A percentile compares a stretch with the other conserved stretches of the same genome.
Conservation (phyloP, 2,329 filamentous ascomycete species). For the Aspergillus sp. region DNA sequence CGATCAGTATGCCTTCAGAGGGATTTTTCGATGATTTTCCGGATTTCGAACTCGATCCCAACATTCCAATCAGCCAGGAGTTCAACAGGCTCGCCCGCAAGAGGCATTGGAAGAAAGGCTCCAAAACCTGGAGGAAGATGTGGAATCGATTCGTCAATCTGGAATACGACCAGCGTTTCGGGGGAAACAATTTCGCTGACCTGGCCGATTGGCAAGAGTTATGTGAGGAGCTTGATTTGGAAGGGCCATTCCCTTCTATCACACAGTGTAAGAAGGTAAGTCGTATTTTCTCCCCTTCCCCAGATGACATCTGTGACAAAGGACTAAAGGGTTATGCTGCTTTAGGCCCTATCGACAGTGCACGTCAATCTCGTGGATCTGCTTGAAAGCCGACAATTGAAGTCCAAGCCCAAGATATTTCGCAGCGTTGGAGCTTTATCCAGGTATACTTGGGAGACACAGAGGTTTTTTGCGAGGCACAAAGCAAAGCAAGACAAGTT, state of each 20-base stretch:
- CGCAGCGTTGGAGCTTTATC: slow-evolving; percentile 9
- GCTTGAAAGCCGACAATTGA: slow-evolving; percentile 21
- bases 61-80: slow-evolving; percentile 15
- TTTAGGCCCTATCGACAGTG: slow-evolving; percentile 20
- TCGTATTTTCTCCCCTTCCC: not conserved
- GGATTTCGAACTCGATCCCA: slow-evolving; percentile 12
- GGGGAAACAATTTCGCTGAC: slow-evolving; percentile 3
- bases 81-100: slow-evolving; percentile 19
- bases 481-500: slow-evolving; percentile 23
- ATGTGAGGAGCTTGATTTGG: slow-evolving; percentile 24
- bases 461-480: slow-evolving; percentile 12
- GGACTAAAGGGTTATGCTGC: not conserved
- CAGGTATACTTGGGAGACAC: slow-evolving; percentile 14
- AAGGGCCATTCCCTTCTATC: slow-evolving; percentile 17
- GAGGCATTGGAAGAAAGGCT: slow-evolving; percentile 20
- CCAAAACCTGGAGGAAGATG: slow-evolving; percentile 19
- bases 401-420: slow-evolving; percentile 13
- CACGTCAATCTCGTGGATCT: slow-evolving; percentile 32
- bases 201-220: slow-evolving; percentile 24
- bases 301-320: not conserved
- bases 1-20: not conserved
- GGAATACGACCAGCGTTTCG: slow-evolving; percentile 21
- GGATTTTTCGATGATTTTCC: slow-evolving; percentile 8
- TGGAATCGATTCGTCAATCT: slow-evolving; percentile 21
- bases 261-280: slow-evolving; percentile 27